phyloP scores from a whole-genome alignment of 2,329 filamentous ascomycete species.

The Rhexocercosporidium sp. region DNA sequence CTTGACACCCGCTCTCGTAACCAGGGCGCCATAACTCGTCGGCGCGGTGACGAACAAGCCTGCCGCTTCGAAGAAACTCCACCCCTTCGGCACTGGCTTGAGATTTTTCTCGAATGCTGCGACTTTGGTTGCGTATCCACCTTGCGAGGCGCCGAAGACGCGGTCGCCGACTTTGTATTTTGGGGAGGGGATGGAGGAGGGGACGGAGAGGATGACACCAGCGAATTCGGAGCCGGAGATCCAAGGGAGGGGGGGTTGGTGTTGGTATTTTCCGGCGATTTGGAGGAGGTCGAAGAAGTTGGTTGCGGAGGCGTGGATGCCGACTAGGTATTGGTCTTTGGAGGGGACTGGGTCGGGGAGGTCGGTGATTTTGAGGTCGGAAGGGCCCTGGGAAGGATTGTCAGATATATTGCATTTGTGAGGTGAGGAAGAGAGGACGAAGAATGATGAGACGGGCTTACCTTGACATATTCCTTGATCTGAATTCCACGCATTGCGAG shows the following conservation, averaged over 20 bases:
- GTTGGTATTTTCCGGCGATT: conserved; percentile 93
- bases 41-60: conserved; percentile 92
- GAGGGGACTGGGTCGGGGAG: conserved; percentile 77
- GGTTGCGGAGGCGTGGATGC: conserved; percentile 83
- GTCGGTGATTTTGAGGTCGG: conserved; percentile 76
- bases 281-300: conserved; percentile 99
- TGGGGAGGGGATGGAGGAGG: conserved; percentile 48
- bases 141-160: conserved; percentile 23
- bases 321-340: conserved; percentile 80
- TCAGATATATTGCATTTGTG: conserved; percentile 11
- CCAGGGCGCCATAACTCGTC: conserved; percentile 84
- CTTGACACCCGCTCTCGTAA: conserved; percentile 77
- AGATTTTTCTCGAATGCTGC: conserved; percentile 69
- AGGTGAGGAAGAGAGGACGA: neutral
- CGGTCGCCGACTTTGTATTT: conserved; percentile 22
- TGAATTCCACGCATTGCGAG: conserved; percentile 76
- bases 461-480: conserved; percentile 76
- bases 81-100: conserved; percentile 76
- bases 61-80: conserved; percentile 84
- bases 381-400: conserved; percentile 63
- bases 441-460: conserved; percentile 43
- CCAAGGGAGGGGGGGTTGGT: conserved; percentile 87
- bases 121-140: conserved; percentile 82
- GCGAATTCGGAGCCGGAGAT: conserved; percentile 86
- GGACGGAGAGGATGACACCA: conserved; percentile 73